Evolutionary conservation across 2,329 filamentous ascomycete species (phyloP).

Genomic region (Aspergillus transmontanensis): DNA sequence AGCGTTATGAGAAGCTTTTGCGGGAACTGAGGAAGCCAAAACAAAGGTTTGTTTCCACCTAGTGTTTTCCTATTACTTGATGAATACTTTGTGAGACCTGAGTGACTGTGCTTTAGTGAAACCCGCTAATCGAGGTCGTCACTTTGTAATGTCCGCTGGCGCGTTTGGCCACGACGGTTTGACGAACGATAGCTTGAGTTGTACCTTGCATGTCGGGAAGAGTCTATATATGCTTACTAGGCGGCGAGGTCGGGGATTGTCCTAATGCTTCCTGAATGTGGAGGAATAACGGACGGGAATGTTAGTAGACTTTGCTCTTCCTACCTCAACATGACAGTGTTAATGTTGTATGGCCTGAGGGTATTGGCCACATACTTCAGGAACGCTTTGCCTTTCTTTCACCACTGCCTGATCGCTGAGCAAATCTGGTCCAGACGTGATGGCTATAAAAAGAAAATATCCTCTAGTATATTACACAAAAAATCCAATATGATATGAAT

Average conservation of each 20-base stretch:
- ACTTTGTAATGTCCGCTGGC: not conserved
- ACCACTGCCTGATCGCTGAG: not conserved
- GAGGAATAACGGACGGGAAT: not conserved
- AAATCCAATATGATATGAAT: not conserved
- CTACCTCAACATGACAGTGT: not conserved
- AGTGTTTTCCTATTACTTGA: no score
- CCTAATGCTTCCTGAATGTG: not conserved
- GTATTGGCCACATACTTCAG: not conserved
- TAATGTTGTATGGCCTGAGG: not conserved
- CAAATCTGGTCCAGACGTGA: not conserved
- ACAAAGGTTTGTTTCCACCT: not conserved
- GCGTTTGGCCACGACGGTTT: not conserved
- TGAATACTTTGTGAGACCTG: not conserved
- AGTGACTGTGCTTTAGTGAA: not conserved
- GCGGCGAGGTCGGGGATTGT: not conserved
- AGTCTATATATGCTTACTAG: not conserved
- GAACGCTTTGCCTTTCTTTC: not conserved
- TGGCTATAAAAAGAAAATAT: not conserved
- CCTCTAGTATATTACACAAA: not conserved
- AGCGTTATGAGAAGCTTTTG: conserved; percentile 19
- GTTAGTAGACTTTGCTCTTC: not conserved
- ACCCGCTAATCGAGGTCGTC: not conserved
- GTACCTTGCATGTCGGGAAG: not conserved
- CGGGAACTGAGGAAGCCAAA: conserved; percentile 10
- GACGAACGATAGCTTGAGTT: not conserved